Evolutionary conservation across 768 basidiomycete genomes (phyloP).

Genomic region (Agaricus sinodeliciosus): DNA sequence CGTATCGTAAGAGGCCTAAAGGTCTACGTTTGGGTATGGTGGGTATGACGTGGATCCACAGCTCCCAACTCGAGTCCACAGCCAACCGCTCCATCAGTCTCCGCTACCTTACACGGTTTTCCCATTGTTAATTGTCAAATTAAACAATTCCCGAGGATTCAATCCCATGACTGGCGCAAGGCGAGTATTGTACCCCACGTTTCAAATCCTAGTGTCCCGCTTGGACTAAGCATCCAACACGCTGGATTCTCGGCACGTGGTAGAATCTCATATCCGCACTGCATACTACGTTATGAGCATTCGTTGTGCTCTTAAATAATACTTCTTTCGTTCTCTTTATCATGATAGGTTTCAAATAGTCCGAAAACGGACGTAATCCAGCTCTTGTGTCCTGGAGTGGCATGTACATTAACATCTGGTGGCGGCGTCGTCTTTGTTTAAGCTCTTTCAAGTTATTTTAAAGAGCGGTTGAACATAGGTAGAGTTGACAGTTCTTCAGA

Average conservation of each 20-base stretch:
- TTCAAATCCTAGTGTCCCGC: not conserved
- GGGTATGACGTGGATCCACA: conserved; percentile 1
- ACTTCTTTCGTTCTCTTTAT: no score
- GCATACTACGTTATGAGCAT: no score
- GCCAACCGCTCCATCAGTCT: not conserved
- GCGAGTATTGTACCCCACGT: not conserved
- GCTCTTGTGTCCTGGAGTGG: no score
- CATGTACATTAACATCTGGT: no score
- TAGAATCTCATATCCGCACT: not conserved
- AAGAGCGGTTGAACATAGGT: no score
- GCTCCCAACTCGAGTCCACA: conserved; percentile 9
- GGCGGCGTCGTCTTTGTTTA: no score
- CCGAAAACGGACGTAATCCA: no score
- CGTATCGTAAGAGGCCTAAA: not conserved
- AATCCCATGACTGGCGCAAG: not conserved
- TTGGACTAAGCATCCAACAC: not conserved
- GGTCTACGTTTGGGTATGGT: not conserved
- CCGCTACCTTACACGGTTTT: no score
- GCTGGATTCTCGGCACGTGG: not conserved
- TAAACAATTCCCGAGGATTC: conserved; percentile 2
- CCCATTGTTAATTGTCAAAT: not conserved
- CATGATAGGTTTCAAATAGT: no score
- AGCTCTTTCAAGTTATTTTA: no score
- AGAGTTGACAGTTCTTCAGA: no score
- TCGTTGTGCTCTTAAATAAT: no score